These are phyloP conservation scores for Symbiodinium pilosum DNA, from an alignment of 73 alveolate species.

Conservation along the genomic window DNA sequence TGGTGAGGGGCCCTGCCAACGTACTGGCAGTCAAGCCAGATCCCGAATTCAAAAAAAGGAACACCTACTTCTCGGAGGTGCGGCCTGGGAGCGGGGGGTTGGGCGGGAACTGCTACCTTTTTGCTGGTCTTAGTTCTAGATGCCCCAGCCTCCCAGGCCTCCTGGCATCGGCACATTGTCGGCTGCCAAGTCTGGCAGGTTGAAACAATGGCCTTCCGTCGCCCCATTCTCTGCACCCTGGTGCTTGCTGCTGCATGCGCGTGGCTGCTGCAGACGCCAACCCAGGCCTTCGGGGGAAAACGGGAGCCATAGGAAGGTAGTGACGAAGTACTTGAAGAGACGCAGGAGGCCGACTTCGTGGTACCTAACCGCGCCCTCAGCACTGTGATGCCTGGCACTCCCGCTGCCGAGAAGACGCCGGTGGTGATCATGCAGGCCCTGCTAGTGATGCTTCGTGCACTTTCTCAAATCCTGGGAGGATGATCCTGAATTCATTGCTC, in stretches of 20 bases:
- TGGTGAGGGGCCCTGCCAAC: too few relatives aligned
- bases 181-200: neutral
- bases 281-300: neutral
- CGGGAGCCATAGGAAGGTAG: neutral
- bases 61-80: too few relatives aligned
- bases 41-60: too few relatives aligned
- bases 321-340: neutral
- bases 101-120: too few relatives aligned
- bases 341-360: neutral
- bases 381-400: neutral
- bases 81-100: too few relatives aligned
- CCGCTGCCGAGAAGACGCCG: neutral
- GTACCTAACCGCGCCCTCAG: neutral
- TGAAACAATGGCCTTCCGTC: constrained; percentile 10
- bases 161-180: too few relatives aligned
- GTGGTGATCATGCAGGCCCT: constrained; percentile 12
- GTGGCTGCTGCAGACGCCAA: constrained; percentile 14
- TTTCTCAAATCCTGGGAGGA: too few relatives aligned
- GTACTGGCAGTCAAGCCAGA: too few relatives aligned
- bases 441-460: too few relatives aligned
- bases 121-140: too few relatives aligned
- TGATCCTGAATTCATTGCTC: too few relatives aligned
- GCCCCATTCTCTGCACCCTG: constrained; percentile 17
- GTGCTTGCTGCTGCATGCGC: constrained; percentile 9
- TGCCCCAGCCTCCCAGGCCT: too few relatives aligned